Conservation (phyloP, 371 early-diverging fungal species). For the Haplosporangium sp. region DNA sequence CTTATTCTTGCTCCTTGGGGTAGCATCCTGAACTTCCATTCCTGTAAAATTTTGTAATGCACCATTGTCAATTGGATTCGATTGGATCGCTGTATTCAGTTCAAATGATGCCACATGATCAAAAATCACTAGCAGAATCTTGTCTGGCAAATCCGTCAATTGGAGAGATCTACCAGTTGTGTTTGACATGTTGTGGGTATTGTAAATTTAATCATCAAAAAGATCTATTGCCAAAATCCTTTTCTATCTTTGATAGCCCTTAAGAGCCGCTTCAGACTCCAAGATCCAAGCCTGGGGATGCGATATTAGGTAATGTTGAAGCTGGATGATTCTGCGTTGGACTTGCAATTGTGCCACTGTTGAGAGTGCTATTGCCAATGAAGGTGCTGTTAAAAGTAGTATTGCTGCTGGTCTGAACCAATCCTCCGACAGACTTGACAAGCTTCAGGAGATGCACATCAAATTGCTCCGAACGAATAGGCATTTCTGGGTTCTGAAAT, state of each 20-base stretch:
- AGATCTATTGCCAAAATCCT: too few species aligned
- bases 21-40: neutral
- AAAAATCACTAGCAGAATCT: slow-evolving; percentile 29
- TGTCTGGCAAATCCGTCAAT: slow-evolving; percentile 25
- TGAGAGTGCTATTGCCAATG: neutral
- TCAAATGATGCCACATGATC: neutral
- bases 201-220: neutral
- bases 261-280: slow-evolving; percentile 12
- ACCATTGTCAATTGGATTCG: neutral
- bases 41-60: neutral
- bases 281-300: slow-evolving; percentile 34
- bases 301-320: slow-evolving; percentile 39
- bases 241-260: neutral
- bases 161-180: neutral
- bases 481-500: slow-evolving; percentile 99
- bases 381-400: neutral
- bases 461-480: slow-evolving; percentile 96
- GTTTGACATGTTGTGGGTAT: neutral
- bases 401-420: slow-evolving; percentile 17
- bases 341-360: neutral
- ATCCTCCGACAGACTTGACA: slow-evolving; percentile 61
- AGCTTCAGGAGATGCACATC: slow-evolving; percentile 84
- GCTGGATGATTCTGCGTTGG: slow-evolving; percentile 4
- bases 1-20: neutral
- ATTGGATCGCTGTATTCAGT: neutral